phyloP scores from a whole-genome alignment of 192 early-diverging fungal species.

The Gonapodya prolifera region DNA sequence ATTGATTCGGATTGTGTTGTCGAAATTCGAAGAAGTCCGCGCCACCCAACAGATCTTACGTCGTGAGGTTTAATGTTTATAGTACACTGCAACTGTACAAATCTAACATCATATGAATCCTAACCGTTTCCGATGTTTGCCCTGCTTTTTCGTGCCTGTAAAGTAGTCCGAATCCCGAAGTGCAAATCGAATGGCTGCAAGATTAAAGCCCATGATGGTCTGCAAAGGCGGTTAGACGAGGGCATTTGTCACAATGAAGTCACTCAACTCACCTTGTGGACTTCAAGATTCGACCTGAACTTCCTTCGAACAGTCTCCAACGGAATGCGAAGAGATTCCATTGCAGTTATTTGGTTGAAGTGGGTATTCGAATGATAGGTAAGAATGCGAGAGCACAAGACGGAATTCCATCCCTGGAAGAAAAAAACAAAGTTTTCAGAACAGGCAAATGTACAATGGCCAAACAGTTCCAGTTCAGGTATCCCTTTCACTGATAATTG shows the following conservation, averaged over 20 bases:
- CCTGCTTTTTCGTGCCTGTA: slow-evolving; percentile 14
- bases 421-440: neutral
- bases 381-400: slow-evolving; percentile 67
- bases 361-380: slow-evolving; percentile 76
- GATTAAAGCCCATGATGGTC: slow-evolving; percentile 74
- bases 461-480: too few species aligned
- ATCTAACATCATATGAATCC: too few species aligned
- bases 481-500: too few species aligned
- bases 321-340: slow-evolving; percentile 59
- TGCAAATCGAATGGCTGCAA: slow-evolving; percentile 67
- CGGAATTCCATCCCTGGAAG: slow-evolving; percentile 55
- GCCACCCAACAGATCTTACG: too few species aligned
- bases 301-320: slow-evolving; percentile 59
- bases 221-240: neutral
- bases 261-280: slow-evolving; percentile 54
- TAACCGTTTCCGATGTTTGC: neutral
- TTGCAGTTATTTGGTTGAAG: slow-evolving; percentile 78
- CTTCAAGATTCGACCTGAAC: slow-evolving; percentile 44
- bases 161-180: slow-evolving; percentile 66
- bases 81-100: too few species aligned
- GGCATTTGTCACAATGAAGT: too few species aligned
- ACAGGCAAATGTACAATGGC: neutral
- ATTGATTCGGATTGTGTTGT: too few species aligned
- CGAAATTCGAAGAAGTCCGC: too few species aligned
- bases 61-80: too few species aligned